Base-by-base conservation (phyloP, 805 yeast genomes). In the Starmerella bombi region DNA sequence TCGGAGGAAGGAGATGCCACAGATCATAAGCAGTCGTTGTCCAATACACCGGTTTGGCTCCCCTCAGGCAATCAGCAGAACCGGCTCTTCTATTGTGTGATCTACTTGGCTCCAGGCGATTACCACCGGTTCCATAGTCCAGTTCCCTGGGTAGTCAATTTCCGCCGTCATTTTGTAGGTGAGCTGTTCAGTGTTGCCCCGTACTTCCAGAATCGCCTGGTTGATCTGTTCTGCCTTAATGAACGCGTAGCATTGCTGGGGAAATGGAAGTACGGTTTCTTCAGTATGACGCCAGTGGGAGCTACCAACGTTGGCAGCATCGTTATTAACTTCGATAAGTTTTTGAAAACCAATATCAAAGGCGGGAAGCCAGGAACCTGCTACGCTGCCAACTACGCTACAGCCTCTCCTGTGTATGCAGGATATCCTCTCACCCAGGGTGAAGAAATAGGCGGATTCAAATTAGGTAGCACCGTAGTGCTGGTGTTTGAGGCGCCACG, bases 261-360 rank as follows among this genome's bases (percentile, higher is more conserved):
- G 1, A 77, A 83, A 54, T 91, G 98, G 98, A 82, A 80, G 57
- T 72, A 91, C 58, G 99, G 99, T 0, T 91, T 91, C 54, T 91
- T 91, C 64, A 79, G 93, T 49, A 91, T 91, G 99, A 88, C 94
- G 1, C 96, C 99, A 0, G 98, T 91, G 10, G 99, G 99, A 12
- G 99, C 99, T 19, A 91, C 98, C 2, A 91, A 91, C 62, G 99
- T 91, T 23, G 99, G 99, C 5, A 80, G 93, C 53, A 91, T 91
- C 50, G 77, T 80, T 44, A 70, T 91, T 50, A 84, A 86, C 57
- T 91, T 91, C 55, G 99, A 91, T 61, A 78, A 79, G 62, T 86
- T 82, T 54, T 71, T 91, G 55, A 71, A 78, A 29, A 91, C 99
- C 12, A 91, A 91, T 59, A 47, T 14, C 48, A 51, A 21, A 58